These are phyloP conservation scores for Hagleromyces aurorensis DNA, from an alignment of 805 yeast species.

Conservation along the genomic window DNA sequence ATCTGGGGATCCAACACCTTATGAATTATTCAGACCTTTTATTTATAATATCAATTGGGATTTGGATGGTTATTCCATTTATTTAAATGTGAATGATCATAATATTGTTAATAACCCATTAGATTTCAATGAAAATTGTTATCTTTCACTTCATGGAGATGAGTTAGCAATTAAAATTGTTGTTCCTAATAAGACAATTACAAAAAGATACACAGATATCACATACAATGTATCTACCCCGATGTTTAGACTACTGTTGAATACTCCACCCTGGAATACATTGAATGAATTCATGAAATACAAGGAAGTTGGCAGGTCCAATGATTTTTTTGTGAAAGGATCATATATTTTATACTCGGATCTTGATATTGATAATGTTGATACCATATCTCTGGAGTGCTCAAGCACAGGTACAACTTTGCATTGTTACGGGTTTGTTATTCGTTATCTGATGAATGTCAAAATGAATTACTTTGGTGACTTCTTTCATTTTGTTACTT, in stretches of 20 bases:
- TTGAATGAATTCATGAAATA: constrained; percentile 58
- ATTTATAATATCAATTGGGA: constrained; percentile 55
- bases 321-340: constrained; percentile 54
- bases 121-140: constrained; percentile 74
- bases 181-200: constrained; percentile 54
- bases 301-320: constrained; percentile 59
- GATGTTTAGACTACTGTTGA: constrained; percentile 50
- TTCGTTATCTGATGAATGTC: constrained; percentile 65
- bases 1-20: constrained; percentile 61
- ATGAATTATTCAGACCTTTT: constrained; percentile 71
- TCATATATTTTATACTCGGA: constrained; percentile 53
- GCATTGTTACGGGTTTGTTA: constrained; percentile 69
- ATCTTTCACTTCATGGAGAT: constrained; percentile 64
- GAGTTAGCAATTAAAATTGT: constrained; percentile 37
- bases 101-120: constrained; percentile 86
- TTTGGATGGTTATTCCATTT: constrained; percentile 49
- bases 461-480: constrained; percentile 91
- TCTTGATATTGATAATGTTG: constrained; percentile 59
- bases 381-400: constrained; percentile 58
- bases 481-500: constrained; percentile 68
- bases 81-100: constrained; percentile 73
- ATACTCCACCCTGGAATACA: constrained; percentile 92
- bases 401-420: constrained; percentile 59
- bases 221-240: constrained; percentile 48
- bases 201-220: constrained; percentile 44